Base-by-base conservation (phyloP, 1,284 basidiomycete genomes). In the Cryptococcus sp. region DNA sequence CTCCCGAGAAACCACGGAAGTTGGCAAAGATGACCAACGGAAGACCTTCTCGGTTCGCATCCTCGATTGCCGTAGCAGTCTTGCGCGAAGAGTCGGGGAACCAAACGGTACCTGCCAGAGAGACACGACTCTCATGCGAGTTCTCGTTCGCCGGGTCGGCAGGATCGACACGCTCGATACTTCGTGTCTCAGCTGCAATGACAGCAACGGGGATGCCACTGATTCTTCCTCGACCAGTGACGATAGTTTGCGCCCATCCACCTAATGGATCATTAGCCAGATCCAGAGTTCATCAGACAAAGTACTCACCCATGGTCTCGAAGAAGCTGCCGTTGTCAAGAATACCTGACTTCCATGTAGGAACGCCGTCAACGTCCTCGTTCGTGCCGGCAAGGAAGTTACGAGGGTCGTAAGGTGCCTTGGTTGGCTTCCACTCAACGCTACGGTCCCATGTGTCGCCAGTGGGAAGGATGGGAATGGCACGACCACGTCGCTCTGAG, bases 1-100 rank as follows among this genome's bases (percentile, higher is more conserved):
- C 96, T 66, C 96, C 96, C 23, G 96, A 99, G 87, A 99, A 99
- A 40, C 96, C 96, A 83, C 96, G 92, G 94, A 96, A 99, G 83
- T 99, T 99, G 62, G 96, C 96, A 71, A 99, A 97, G 78, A 99
- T 95, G 78, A 99, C 92, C 62, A 99, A 84, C 4, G 96, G 96
- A 22, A 99, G 83, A 43, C 91, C 93, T 80, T 99, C 96, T 51
- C 93, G 88, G 81, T 95, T 90, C 82, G 99, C 93, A 81, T 99
- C 96, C 79, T 94, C 92, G 81, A 99, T 99, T 17, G 96, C 94
- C 73, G 98, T 96, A 10, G 95, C 96, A 23, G 96, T 99, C 85
- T 99, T 99, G 83, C 97, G 95, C n/a, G 96, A 94, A 26, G 91
- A 95, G 80, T 99, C 99, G 50, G 96, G 96, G 80, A 98, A 99